phyloP scores from a whole-genome alignment of 2,329 filamentous ascomycete species.

The Aspergillus thermomutatus region DNA sequence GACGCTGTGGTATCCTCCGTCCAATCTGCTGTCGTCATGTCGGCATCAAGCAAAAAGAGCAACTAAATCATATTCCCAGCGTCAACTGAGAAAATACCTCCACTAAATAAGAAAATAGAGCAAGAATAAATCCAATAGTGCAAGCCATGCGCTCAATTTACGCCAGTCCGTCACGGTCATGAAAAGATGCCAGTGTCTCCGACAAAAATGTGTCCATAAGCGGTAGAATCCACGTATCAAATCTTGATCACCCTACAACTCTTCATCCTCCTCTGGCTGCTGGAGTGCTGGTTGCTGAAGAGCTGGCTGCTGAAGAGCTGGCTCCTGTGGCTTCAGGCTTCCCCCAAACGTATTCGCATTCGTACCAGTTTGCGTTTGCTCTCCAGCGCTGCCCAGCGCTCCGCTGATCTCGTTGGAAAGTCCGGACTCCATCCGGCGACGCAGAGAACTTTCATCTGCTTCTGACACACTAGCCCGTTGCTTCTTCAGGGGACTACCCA shows the following conservation, averaged over 20 bases:
- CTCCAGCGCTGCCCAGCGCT: conserved; percentile 23
- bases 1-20: background rate
- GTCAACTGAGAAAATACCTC: conserved; percentile 4
- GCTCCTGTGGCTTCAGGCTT: conserved; percentile 13
- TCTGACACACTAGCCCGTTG: conserved; percentile 45
- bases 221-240: background rate
- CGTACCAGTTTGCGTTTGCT: conserved; percentile 11
- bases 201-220: background rate
- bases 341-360: conserved; percentile 16
- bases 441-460: conserved; percentile 39
- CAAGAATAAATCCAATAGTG: conserved; percentile 3
- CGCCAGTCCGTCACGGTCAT: conserved; percentile 19
- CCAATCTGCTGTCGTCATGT: conserved; percentile 1
- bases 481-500: conserved; percentile 48
- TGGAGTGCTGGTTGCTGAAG: no score
- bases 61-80: conserved; percentile 1
- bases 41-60: conserved; percentile 1
- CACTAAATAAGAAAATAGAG: conserved; percentile 2
- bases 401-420: conserved; percentile 39
- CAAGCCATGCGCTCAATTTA: conserved; percentile 11
- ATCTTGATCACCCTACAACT: conserved; percentile 20
- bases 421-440: conserved; percentile 39
- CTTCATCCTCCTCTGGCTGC: conserved; percentile 25
- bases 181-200: conserved; percentile 5
- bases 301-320: background rate